Conservation (phyloP, 2,329 filamentous ascomycete genomes). For the Domatiomyces globalis region DNA sequence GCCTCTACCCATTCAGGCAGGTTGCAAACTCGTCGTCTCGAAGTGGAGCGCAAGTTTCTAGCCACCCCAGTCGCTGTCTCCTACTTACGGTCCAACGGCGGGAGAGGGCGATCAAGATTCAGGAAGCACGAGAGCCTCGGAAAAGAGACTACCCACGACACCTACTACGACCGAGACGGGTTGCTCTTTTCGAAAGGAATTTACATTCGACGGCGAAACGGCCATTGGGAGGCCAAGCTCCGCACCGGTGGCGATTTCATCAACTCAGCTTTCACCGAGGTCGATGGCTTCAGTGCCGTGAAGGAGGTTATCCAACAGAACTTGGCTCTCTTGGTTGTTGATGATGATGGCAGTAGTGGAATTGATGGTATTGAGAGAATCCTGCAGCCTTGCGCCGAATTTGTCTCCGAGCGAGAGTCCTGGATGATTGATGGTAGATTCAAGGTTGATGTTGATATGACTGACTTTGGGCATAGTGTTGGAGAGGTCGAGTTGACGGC, state of each 20-base stretch:
- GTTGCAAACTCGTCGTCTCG: conserved; percentile 4
- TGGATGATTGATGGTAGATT: conserved; percentile 21
- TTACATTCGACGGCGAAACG: conserved; percentile 19
- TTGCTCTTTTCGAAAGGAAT: conserved; percentile 16
- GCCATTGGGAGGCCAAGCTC: conserved; percentile 20
- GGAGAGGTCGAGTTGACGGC: conserved; percentile 23
- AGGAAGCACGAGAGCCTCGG: conserved; percentile 5
- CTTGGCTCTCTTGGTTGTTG: conserved; percentile 1
- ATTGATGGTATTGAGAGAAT: conserved; percentile 1
- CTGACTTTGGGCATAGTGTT: conserved; percentile 23
- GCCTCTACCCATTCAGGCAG: not conserved
- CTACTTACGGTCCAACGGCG: conserved; percentile 9
- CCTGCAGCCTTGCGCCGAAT: conserved; percentile 14
- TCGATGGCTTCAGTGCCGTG: conserved; percentile 4
- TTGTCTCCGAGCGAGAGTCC: conserved; percentile 18
- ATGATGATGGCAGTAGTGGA: not conserved
- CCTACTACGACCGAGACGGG: conserved; percentile 19
- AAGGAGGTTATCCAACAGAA: not conserved
- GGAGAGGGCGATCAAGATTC: conserved; percentile 1
- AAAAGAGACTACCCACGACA: conserved; percentile 14
- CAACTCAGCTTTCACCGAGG: conserved; percentile 20
- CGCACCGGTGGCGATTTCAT: conserved; percentile 14
- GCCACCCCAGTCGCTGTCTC: conserved; percentile 4
- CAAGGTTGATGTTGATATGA: conserved; percentile 20
- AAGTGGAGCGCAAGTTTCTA: conserved; percentile 20